Evolutionary conservation across 2,329 filamentous ascomycete genomes (phyloP).

Genomic region (Cercospora canescens): DNA sequence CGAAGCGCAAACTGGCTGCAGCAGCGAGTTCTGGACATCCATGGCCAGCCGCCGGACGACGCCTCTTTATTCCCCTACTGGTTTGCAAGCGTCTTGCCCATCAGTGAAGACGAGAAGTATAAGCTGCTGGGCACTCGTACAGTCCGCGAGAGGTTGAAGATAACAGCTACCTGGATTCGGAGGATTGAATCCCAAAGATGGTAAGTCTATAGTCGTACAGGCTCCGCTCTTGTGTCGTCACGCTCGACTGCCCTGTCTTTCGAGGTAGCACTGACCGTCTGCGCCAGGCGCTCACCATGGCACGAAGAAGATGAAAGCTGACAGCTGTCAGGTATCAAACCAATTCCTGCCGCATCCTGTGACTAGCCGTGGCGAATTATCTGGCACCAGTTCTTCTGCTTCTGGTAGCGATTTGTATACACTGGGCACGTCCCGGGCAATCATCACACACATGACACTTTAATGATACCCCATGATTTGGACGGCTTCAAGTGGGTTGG

Average conservation of each 20-base stretch:
- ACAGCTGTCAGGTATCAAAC: conserved; percentile 38
- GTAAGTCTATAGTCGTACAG: conserved; percentile 52
- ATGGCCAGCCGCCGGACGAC: conserved; percentile 75
- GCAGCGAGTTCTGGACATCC: conserved; percentile 68
- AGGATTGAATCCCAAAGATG: conserved; percentile 70
- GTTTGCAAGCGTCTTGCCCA: conserved; percentile 80
- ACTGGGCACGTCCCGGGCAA: conserved; percentile 21
- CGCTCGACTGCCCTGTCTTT: not conserved
- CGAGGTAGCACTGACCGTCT: conserved; percentile 9
- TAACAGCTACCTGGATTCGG: conserved; percentile 76
- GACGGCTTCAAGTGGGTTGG: not conserved
- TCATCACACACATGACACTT: not conserved
- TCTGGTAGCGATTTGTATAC: conserved; percentile 29
- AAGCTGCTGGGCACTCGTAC: conserved; percentile 70
- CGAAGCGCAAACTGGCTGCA: conserved; percentile 74
- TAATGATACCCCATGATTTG: conserved; percentile 12
- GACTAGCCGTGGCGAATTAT: conserved; percentile 37
- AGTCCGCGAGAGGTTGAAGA: conserved; percentile 78
- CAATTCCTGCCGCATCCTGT: conserved; percentile 44
- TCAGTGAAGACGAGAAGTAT: conserved; percentile 78
- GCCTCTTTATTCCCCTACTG: conserved; percentile 83
- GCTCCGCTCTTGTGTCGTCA: not conserved
- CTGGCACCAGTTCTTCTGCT: conserved; percentile 32
- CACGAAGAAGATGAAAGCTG: conserved; percentile 7
- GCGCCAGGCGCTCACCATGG: conserved; percentile 17